These are phyloP conservation scores for Beta corolliflora DNA, from an alignment of 179 eudicot genomes.

Conservation along the genomic window DNA sequence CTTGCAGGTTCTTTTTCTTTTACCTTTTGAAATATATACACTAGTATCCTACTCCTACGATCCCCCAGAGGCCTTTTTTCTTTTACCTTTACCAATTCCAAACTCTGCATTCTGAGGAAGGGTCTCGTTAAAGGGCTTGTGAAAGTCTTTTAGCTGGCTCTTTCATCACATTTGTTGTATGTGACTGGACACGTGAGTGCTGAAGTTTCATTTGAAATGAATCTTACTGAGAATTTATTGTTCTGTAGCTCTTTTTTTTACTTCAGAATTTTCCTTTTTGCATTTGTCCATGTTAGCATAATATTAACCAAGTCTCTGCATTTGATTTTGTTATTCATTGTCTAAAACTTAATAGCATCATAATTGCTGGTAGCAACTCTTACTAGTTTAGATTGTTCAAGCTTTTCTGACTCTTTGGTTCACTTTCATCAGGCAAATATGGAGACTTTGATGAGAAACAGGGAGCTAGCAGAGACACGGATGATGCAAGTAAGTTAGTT, in stretches of 20 bases:
- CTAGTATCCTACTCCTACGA: too few species aligned
- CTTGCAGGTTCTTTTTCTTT: conserved; percentile 64
- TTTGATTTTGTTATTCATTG: conserved; percentile 3
- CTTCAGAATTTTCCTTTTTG: not conserved
- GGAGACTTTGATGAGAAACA: conserved; percentile 92
- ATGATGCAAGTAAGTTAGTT: conserved; percentile 92
- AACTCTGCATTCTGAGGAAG: not conserved
- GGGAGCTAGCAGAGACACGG: conserved; percentile 94
- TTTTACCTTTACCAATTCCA: not conserved
- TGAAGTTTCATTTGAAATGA: conserved; percentile 1
- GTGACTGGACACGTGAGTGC: not conserved
- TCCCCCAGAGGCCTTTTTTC: too few species aligned
- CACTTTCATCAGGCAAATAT: conserved; percentile 70
- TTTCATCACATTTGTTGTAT: not conserved
- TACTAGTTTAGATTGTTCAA: not conserved
- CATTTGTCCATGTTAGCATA: not conserved
- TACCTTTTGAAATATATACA: not conserved
- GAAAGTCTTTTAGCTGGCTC: conserved; percentile 5
- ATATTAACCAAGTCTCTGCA: not conserved
- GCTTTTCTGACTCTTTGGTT: conserved; percentile 12
- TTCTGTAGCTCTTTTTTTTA: not conserved
- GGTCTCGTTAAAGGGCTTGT: not conserved
- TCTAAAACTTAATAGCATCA: not conserved
- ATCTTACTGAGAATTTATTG: not conserved
- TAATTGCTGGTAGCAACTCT: conserved; percentile 5